phyloP scores from a whole-genome alignment of 2,329 filamentous ascomycete genomes.

The Pseudogymnoascus sp. region DNA sequence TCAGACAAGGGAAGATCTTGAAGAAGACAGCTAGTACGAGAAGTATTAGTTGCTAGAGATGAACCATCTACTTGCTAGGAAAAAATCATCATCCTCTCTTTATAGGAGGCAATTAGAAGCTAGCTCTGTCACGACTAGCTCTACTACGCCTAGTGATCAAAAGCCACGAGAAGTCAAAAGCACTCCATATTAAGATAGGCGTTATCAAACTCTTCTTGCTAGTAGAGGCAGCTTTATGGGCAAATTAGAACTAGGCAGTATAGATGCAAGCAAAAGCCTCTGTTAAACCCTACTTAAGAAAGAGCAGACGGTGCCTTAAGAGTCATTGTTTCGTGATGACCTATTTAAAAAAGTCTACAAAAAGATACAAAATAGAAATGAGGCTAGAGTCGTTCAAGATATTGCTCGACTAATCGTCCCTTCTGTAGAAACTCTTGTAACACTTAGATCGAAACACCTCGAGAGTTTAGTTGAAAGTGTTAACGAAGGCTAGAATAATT shows the following conservation, averaged over 20 bases:
- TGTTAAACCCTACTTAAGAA: conserved; percentile 27
- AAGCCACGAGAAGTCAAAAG: conserved; percentile 34
- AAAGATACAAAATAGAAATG: conserved; percentile 30
- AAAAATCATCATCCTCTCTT: conserved; percentile 25
- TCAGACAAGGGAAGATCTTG: conserved; percentile 4
- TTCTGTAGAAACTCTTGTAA: conserved; percentile 32
- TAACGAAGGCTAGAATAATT: conserved; percentile 37
- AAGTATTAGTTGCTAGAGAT: conserved; percentile 18
- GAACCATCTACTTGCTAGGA: conserved; percentile 28
- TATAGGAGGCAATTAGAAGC: conserved; percentile 25
- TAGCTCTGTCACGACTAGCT: conserved; percentile 17
- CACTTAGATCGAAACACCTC: conserved; percentile 28
- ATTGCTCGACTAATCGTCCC: conserved; percentile 33
- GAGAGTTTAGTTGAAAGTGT: conserved; percentile 32
- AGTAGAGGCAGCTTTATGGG: conserved; percentile 35
- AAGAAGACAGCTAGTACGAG: conserved; percentile 8
- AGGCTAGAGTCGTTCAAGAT: conserved; percentile 33
- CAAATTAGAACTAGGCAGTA: conserved; percentile 28
- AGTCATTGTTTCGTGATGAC: conserved; percentile 33
- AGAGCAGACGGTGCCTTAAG: conserved; percentile 26
- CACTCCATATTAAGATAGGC: conserved; percentile 30
- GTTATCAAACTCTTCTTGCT: conserved; percentile 32
- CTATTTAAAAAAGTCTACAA: conserved; percentile 31
- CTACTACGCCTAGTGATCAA: conserved; percentile 32
- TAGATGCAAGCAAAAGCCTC: conserved; percentile 23